These are phyloP conservation scores for Ogataea philodendri DNA, from an alignment of 805 yeast genomes.

Conservation along the genomic window DNA sequence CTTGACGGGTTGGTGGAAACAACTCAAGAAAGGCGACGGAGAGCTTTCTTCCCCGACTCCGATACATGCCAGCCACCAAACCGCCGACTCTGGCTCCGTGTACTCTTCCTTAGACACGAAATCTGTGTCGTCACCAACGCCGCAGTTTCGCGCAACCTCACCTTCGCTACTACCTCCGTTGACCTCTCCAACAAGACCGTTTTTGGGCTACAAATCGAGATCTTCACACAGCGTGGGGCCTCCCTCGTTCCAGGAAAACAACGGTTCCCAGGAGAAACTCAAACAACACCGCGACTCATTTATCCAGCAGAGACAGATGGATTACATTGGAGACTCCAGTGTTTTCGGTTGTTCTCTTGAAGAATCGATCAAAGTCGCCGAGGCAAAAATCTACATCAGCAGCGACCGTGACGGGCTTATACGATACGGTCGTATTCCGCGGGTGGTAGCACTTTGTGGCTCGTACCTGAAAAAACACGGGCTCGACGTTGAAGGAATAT, in stretches of 20 bases:
- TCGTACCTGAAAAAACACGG: constrained; percentile 76
- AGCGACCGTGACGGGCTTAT: constrained; percentile 63
- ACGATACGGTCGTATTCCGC: constrained; percentile 85
- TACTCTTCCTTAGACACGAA: constrained; percentile 8
- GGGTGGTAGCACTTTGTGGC: constrained; percentile 95
- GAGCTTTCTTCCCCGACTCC: constrained; percentile 19
- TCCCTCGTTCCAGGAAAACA: constrained; percentile 31
- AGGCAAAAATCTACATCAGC: constrained; percentile 68
- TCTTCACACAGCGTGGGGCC: constrained; percentile 45
- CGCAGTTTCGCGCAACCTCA: constrained; percentile 15
- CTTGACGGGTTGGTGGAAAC: constrained; percentile 34
- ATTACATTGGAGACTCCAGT: constrained; percentile 45
- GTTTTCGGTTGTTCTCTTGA: constrained; percentile 82
- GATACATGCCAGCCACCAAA: constrained; percentile 5
- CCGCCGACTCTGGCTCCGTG: constrained; percentile 9
- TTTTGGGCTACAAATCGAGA: constrained; percentile 48
- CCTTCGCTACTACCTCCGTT: constrained; percentile 27
- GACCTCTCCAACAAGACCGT: constrained; percentile 40
- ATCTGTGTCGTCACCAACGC: constrained; percentile 15
- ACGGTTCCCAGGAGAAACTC: constrained; percentile 32
- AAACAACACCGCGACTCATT: constrained; percentile 52
- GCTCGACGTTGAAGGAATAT: constrained; percentile 82
- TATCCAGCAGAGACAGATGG: constrained; percentile 40
- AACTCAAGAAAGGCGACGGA: constrained; percentile 23
- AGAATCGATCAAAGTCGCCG: constrained; percentile 70